Conservation (phyloP, 2,329 filamentous ascomycete genomes). For the Hypoxylon sp. region DNA sequence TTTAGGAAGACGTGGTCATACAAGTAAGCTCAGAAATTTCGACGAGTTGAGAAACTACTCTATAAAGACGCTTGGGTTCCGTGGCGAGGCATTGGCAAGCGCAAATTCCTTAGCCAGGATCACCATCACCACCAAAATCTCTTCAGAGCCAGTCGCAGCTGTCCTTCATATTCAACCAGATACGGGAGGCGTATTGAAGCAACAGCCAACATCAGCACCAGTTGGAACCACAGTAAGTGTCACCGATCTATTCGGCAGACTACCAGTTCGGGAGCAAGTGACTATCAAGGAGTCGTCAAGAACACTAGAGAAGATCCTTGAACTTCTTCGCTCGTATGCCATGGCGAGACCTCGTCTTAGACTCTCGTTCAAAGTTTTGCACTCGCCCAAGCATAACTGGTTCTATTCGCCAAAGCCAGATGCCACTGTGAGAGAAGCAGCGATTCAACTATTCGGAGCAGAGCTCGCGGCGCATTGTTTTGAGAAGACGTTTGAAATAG, state of each 20-base stretch:
- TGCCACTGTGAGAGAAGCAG: conserved; percentile 69
- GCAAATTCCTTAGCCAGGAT: conserved; percentile 73
- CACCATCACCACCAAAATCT: conserved; percentile 74
- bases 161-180: conserved; percentile 61
- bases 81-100: conserved; percentile 80
- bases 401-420: conserved; percentile 71
- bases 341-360: conserved; percentile 75
- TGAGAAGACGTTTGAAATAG: conserved; percentile 52
- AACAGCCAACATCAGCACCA: conserved; percentile 64
- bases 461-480: conserved; percentile 70
- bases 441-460: conserved; percentile 73
- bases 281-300: conserved; percentile 71
- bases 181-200: conserved; percentile 59
- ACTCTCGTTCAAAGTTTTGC: conserved; percentile 72
- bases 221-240: conserved; percentile 79
- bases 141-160: conserved; percentile 72
- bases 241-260: conserved; percentile 69
- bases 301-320: conserved; percentile 70
- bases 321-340: conserved; percentile 74
- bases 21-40: conserved; percentile 79
- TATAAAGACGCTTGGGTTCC: conserved; percentile 78
- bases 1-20: conserved; percentile 77
- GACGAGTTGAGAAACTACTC: conserved; percentile 72
- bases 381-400: conserved; percentile 69
- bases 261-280: conserved; percentile 75